A percentile compares a stretch with the other conserved stretches of the same genome.
phyloP scores from a whole-genome alignment of 805 yeast species.

The Monosporozyma aquatica region DNA sequence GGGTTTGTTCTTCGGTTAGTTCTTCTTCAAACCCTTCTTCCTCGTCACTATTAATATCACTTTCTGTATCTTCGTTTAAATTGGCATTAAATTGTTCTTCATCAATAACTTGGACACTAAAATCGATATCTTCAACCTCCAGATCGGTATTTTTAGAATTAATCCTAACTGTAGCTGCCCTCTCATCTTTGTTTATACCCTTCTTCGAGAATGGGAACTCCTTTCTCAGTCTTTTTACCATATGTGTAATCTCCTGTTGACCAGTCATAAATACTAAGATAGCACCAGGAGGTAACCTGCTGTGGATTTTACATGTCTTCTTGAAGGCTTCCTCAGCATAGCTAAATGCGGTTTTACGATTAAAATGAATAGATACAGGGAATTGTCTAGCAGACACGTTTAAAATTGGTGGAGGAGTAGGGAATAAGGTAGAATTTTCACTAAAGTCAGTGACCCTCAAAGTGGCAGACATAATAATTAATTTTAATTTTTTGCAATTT shows the following conservation, averaged over 20 bases:
- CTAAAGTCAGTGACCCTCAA: conserved; percentile 88
- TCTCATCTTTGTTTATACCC: conserved; percentile 23
- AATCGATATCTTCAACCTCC: conserved; percentile 86
- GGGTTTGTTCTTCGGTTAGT: conserved; percentile 60
- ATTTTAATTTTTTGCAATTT: conserved; percentile 54
- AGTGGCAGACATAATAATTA: conserved; percentile 95
- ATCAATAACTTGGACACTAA: conserved; percentile 40
- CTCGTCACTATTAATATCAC: conserved; percentile 38
- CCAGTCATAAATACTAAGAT: conserved; percentile 89
- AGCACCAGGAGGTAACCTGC: conserved; percentile 84
- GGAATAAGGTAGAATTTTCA: conserved; percentile 64
- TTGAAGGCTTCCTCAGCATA: conserved; percentile 80
- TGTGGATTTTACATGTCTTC: conserved; percentile 82
- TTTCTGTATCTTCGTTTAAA: conserved; percentile 29
- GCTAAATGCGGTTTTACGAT: conserved; percentile 63
- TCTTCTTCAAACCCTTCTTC: conserved; percentile 63
- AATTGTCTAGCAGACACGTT: conserved; percentile 88
- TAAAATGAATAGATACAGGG: conserved; percentile 89
- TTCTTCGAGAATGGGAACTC: conserved; percentile 50
- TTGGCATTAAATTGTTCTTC: conserved; percentile 30
- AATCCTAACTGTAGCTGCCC: conserved; percentile 38
- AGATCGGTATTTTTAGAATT: conserved; percentile 52
- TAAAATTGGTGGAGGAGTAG: conserved; percentile 72
- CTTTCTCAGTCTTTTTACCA: conserved; percentile 59
- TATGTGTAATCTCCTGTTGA: conserved; percentile 75